Percentiles rank a stretch among this genome's conserved stretches.
Conservation (phyloP, 306 rosid genomes). For the Quercus cerris region DNA sequence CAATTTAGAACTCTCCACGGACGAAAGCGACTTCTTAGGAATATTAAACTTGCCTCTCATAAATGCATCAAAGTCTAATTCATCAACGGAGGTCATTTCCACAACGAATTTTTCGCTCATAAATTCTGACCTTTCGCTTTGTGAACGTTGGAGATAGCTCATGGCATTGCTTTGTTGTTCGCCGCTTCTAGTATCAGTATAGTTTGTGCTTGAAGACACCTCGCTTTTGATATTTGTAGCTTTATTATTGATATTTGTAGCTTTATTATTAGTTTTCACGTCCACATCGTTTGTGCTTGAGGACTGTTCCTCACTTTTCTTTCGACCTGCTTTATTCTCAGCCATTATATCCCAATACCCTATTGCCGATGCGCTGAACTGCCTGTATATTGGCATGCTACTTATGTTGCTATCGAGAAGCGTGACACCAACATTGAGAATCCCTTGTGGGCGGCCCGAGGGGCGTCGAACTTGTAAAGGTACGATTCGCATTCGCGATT, state of each 20-base stretch:
- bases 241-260: too few relatives aligned
- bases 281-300: not conserved
- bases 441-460: slow-evolving; percentile 71
- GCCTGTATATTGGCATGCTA: slow-evolving; percentile 70
- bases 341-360: slow-evolving; percentile 36
- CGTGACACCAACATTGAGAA: slow-evolving; percentile 53
- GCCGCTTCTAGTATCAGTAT: not conserved
- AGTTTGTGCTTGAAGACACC: too few relatives aligned
- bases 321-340: slow-evolving; percentile 8
- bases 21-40: not conserved
- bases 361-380: slow-evolving; percentile 46
- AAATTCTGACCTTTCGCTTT: slow-evolving; percentile 32
- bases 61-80: not conserved
- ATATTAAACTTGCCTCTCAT: not conserved
- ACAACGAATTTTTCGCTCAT: slow-evolving; percentile 12
- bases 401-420: slow-evolving; percentile 52
- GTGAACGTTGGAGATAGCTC: slow-evolving; percentile 32
- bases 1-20: slow-evolving; percentile 26
- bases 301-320: not conserved
- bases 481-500: slow-evolving; percentile 44
- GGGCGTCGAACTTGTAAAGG: slow-evolving; percentile 70
- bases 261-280: too few relatives aligned
- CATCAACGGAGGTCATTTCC: not conserved
- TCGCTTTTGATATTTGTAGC: too few relatives aligned
- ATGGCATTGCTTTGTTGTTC: not conserved